Evolutionary conservation across 768 basidiomycete species (phyloP).

Genomic region (Hygrocybe punicea): DNA sequence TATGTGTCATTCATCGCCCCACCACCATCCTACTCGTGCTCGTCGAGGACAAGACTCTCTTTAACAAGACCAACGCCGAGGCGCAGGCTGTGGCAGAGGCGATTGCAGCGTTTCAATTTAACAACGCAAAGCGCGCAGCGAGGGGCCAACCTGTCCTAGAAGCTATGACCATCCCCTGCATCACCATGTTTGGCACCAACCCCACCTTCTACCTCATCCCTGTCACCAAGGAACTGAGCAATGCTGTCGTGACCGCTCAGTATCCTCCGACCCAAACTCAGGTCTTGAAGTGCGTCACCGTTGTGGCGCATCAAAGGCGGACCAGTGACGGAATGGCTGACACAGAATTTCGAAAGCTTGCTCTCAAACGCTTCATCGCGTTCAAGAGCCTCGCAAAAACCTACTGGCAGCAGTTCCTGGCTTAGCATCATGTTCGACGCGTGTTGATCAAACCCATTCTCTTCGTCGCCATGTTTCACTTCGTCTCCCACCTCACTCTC

Average conservation of each 20-base stretch:
- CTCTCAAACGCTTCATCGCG: conserved; percentile 27
- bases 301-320: conserved; percentile 8
- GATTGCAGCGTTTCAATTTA: conserved; percentile 33
- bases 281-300: conserved; percentile 27
- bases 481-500: too few species aligned
- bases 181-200: conserved; percentile 33
- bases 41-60: conserved; percentile 21
- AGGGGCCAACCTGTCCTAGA: conserved; percentile 16
- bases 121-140: conserved; percentile 23
- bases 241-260: conserved; percentile 23
- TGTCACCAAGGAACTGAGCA: conserved; percentile 30
- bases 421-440: conserved; percentile 3
- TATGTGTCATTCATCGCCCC: conserved; percentile 27
- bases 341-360: conserved; percentile 24
- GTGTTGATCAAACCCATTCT: too few species aligned
- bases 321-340: conserved; percentile 30
- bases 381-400: conserved; percentile 31
- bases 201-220: conserved; percentile 37
- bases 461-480: too few species aligned
- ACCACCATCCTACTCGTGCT: conserved; percentile 24
- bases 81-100: conserved; percentile 28
- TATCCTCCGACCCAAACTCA: conserved; percentile 21
- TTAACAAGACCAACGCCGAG: conserved; percentile 18
- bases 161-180: conserved; percentile 33
- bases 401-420: conserved; percentile 19